Base-by-base conservation (phyloP, 495 filamentous ascomycete genomes). In the Penicillium waksmanii region DNA sequence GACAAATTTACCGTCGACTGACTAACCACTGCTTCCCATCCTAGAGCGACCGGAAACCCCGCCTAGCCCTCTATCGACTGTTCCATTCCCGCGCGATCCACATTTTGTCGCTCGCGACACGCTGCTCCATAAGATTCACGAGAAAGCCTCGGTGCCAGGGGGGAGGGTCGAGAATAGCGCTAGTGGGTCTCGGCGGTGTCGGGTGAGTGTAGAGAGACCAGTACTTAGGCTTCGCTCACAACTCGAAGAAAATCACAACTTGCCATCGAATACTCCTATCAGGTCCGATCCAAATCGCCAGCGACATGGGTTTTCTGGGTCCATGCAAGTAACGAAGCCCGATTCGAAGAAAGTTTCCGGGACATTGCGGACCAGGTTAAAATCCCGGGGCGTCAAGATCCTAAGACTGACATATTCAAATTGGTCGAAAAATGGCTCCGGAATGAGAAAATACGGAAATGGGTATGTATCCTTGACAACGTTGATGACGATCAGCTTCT, bases 381-480 rank as follows among this genome's bases (percentile, higher is more conserved):
- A 12, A 47, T 47, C 13, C 17, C 43, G 5, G 43, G 43, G 43
- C 18, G 43, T 12, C n/a, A 47, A 23, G 18, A 21, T 4, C 18
- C 3, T 17, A 21, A 47, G 4, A 12, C 43, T 4, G 21, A 47
- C 13, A 47, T 47, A 7, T 47, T 47, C 13, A 5, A 19, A 47
- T 3, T 47, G 3, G 43, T 47, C 3, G 43, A 9, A 23, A 47
- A 21, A 5, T 47, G 43, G 43, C 19, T 47, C 19, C 43, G 21
- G 18, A 43, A 56, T 13, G 27, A 36, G 15, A 36, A 48, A 2
- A 56, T 2, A 19, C 25, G 42, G 27, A 56, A 56, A 36, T 56
- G 54, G 54, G 5, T 56, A 9, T 12, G 0, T 11, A 23, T 56
- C 43, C 43, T 56, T 34, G 27, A 56, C 49, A 56, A 56, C 38